Percentiles rank a stretch among this genome's conserved stretches.
These are phyloP conservation scores for Fusarium sp. DNA, from an alignment of 2,329 filamentous ascomycete genomes.

Conservation along the genomic window DNA sequence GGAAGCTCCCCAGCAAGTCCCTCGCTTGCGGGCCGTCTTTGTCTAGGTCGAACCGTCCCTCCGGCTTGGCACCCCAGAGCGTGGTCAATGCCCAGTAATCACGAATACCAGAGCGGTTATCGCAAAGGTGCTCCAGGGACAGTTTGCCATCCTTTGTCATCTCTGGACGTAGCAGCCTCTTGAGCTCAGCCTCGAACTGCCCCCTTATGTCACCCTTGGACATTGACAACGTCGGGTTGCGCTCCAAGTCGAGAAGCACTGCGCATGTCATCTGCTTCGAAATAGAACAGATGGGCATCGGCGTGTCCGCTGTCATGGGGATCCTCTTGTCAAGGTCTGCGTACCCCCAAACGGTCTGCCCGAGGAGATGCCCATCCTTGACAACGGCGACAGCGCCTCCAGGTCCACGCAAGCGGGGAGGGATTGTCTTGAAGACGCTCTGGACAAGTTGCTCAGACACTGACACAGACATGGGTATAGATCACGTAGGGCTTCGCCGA, in stretches of 20 bases:
- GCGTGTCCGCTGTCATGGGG: constrained; percentile 27
- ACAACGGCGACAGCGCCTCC: constrained; percentile 29
- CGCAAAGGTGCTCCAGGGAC: constrained; percentile 21
- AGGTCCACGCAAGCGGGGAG: constrained; percentile 30
- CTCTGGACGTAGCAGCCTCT: constrained; percentile 12
- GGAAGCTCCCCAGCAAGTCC: constrained; percentile 17
- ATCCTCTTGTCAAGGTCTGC: constrained; percentile 31
- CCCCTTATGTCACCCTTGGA: constrained; percentile 15
- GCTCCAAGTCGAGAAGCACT: constrained; percentile 24
- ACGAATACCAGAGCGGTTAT: constrained; percentile 31
- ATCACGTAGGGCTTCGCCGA: not conserved
- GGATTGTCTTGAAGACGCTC: constrained; percentile 11
- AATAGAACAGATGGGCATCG: constrained; percentile 29
- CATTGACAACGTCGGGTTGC: constrained; percentile 16
- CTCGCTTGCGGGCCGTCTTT: constrained; percentile 21
- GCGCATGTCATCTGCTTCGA: constrained; percentile 37
- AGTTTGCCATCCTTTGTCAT: constrained; percentile 12
- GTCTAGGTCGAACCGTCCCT: constrained; percentile 22
- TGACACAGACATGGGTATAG: not conserved
- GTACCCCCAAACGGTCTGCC: constrained; percentile 28
- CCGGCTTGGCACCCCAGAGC: constrained; percentile 30
- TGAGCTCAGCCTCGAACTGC: constrained; percentile 27
- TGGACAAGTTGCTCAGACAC: constrained; percentile 7
- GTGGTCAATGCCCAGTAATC: constrained; percentile 32
- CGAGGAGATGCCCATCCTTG: constrained; percentile 23